Conservation (phyloP, 192 early-diverging fungal genomes). For the Jimgerdemannia flammicorona region DNA sequence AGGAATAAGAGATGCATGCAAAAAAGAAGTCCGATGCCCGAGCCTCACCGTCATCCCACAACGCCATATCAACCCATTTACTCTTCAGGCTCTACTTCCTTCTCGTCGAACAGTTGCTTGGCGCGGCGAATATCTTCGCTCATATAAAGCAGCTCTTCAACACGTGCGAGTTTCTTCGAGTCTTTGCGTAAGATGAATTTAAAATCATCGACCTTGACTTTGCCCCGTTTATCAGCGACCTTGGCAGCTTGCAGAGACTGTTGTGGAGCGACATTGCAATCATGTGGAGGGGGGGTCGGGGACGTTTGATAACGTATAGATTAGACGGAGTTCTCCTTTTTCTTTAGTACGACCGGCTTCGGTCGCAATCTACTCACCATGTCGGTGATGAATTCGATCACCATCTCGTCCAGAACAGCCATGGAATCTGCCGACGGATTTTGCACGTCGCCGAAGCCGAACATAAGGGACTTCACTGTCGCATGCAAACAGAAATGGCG, state of each 20-base stretch:
- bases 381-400: conserved; percentile 73
- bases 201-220: conserved; percentile 71
- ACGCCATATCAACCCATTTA: no score
- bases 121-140: conserved; percentile 73
- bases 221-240: conserved; percentile 46
- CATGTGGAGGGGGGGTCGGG: conserved; percentile 1
- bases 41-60: no score
- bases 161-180: conserved; percentile 78
- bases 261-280: background rate
- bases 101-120: conserved; percentile 50
- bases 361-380: conserved; percentile 46
- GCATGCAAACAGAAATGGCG: no score
- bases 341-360: no score
- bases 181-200: conserved; percentile 73
- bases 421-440: conserved; percentile 73
- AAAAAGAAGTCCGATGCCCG: no score
- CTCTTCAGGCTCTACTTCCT: conserved; percentile 34
- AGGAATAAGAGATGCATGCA: no score
- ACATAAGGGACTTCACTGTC: conserved; percentile 72
- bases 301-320: background rate
- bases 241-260: conserved; percentile 55
- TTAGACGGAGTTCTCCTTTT: background rate
- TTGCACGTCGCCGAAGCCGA: conserved; percentile 81
- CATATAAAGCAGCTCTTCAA: conserved; percentile 77
- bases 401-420: conserved; percentile 79